Base-by-base conservation (phyloP, 805 yeast genomes). In the Saccharomycopsis babjevae region DNA sequence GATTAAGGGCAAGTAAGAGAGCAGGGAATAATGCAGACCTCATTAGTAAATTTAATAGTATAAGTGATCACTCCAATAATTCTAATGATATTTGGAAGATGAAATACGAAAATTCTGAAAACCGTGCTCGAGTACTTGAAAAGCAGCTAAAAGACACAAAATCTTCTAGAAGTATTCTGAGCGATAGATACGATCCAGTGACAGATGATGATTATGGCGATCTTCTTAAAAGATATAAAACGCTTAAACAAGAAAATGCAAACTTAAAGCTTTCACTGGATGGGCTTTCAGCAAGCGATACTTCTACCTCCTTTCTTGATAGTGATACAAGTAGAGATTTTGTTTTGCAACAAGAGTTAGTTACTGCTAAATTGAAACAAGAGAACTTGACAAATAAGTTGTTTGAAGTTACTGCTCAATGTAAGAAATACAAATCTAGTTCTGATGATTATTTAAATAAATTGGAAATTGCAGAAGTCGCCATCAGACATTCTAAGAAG, bases 381-480 rank as follows among this genome's bases (percentile, higher is more conserved):
- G 84, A 84, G 54, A 79, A 85, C 1, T 71, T 86, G 16, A 77
- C 76, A 46, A 69, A 76, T n/a, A 85, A 83, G 67, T 84, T 83
- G 65, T 67, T 69, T 1, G 85, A 89, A 36, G 73, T 89, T 36
- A 69, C 76, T 1, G 77, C 79, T 43, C 78, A 81, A 36, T 73
- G 86, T 22, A 82, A 81, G 43, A 74, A 86, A 38, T 90, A 88
- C 72, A 86, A 84, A 68, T 72, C 76, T 18, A 80, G 96, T 63
- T 83, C 96, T 39, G 92, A 88, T 40, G 87, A 85, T 63, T 87
- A 89, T 69, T 83, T 79, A 66, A 77, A 78, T 61, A 88, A 88
- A 67, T 75, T 91, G 30, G 96, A 90, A 67, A 79, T 82, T 57
- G 92, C 94, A 1, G 97, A 92, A 68, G 77, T 84, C 57, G 87